These are phyloP conservation scores for Sporobolus alterniflorus DNA, from an alignment of 202 grass and related monocot genomes.

Conservation along the genomic window DNA sequence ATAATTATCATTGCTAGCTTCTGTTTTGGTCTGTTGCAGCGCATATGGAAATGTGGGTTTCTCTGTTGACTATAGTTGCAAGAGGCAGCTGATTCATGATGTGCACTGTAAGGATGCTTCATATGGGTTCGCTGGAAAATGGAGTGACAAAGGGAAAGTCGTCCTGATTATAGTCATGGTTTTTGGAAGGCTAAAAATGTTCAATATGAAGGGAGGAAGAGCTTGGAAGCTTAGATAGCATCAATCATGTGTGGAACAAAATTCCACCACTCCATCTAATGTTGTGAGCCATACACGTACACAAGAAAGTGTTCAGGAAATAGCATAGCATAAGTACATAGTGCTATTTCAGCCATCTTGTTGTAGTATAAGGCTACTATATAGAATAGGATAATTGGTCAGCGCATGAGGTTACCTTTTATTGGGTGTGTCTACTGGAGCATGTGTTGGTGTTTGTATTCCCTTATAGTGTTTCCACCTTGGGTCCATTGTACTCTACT, in stretches of 20 bases:
- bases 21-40: conserved; percentile 42
- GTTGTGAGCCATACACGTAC: not conserved
- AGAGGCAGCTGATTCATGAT: conserved; percentile 47
- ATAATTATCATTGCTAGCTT: conserved; percentile 15
- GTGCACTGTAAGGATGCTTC: conserved; percentile 64
- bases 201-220: conserved; percentile 63
- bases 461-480: not conserved
- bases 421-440: not conserved
- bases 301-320: not conserved
- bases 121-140: conserved; percentile 72
- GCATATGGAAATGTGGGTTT: conserved; percentile 86
- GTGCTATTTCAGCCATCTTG: not conserved
- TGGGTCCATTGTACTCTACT: not conserved
- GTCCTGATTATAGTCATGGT: conserved; percentile 78
- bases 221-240: conserved; percentile 74
- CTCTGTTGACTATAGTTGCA: conserved; percentile 77
- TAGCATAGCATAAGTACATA: not conserved
- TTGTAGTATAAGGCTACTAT: not conserved
- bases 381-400: not conserved
- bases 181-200: conserved; percentile 81
- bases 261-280: not conserved
- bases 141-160: conserved; percentile 70
- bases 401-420: not conserved
- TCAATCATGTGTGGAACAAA: not conserved
- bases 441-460: not conserved